phyloP scores from a whole-genome alignment of 179 eudicot genomes.

The Spergularia azorica region DNA sequence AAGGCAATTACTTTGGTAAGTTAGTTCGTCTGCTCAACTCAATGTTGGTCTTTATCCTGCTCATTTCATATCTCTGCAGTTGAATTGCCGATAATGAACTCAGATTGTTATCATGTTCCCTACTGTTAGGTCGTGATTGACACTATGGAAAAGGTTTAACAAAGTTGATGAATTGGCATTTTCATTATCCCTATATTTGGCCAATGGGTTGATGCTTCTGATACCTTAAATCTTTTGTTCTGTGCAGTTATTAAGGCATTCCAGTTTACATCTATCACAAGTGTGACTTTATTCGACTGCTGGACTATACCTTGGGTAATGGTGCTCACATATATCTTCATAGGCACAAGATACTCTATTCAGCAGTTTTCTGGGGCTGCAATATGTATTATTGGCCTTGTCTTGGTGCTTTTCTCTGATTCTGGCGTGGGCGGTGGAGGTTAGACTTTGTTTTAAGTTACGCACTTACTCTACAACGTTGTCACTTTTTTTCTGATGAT shows the following conservation, averaged over 20 bases:
- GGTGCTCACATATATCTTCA: constrained; percentile 60
- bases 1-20: constrained; percentile 81
- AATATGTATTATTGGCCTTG: constrained; percentile 59
- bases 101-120: too few relatives aligned
- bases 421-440: constrained; percentile 66
- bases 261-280: constrained; percentile 72
- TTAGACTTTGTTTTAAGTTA: constrained; percentile 20
- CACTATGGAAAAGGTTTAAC: neutral
- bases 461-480: neutral
- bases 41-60: neutral
- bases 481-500: neutral
- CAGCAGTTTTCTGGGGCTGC: constrained; percentile 68
- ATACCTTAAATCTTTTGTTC: neutral
- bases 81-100: too few relatives aligned
- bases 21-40: neutral
- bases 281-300: constrained; percentile 71
- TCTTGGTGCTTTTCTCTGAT: constrained; percentile 64
- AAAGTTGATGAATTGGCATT: neutral
- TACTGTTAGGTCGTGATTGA: neutral
- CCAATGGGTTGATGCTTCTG: neutral
- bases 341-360: constrained; percentile 59
- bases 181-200: neutral
- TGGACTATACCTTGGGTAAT: constrained; percentile 78
- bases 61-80: too few relatives aligned
- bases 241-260: constrained; percentile 66